Percentiles rank a stretch among this genome's conserved stretches.
Evolutionary conservation across 1,284 basidiomycete genomes (phyloP).

Genomic region (Ceratobasidium sp.): DNA sequence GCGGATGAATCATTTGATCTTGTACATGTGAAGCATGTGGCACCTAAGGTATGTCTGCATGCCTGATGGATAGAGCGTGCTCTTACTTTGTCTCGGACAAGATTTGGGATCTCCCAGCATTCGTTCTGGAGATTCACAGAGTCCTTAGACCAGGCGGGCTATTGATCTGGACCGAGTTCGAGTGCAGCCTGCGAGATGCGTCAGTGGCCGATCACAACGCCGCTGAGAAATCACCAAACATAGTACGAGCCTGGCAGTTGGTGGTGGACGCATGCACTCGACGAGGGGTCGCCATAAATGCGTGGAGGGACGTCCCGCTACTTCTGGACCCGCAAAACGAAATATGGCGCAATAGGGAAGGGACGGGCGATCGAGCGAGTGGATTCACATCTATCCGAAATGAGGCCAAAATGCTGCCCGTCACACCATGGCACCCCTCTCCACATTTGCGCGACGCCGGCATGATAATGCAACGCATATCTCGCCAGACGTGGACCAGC

Average conservation of each 20-base stretch:
- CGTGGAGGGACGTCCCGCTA: conserved; percentile 24
- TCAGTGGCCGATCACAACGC: conserved; percentile 20
- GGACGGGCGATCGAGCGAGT: neutral
- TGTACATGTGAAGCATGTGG: conserved; percentile 16
- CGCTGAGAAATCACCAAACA: conserved; percentile 1
- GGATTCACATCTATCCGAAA: conserved; percentile 11
- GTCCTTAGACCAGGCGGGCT: conserved; percentile 29
- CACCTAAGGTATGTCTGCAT: neutral
- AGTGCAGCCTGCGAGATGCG: conserved; percentile 13
- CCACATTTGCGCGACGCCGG: conserved; percentile 14
- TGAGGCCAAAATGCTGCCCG: conserved; percentile 18
- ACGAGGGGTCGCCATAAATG: conserved; percentile 9
- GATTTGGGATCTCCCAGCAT: conserved; percentile 27
- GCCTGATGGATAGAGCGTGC: too few relatives aligned
- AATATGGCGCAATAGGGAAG: conserved; percentile 14
- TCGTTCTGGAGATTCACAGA: conserved; percentile 25
- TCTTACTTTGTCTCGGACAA: neutral
- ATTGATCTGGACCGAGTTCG: conserved; percentile 24
- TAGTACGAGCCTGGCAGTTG: conserved; percentile 22
- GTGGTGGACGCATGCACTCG: conserved; percentile 4
- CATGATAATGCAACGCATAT: neutral
- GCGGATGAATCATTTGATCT: conserved; percentile 8
- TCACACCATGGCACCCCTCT: conserved; percentile 4
- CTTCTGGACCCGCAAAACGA: conserved; percentile 1
- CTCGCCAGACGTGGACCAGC: conserved; percentile 1